A percentile compares a stretch with the other conserved stretches of the same genome.
Evolutionary conservation across 1,284 basidiomycete genomes (phyloP).

Genomic region (Austroboletus rostrupii): DNA sequence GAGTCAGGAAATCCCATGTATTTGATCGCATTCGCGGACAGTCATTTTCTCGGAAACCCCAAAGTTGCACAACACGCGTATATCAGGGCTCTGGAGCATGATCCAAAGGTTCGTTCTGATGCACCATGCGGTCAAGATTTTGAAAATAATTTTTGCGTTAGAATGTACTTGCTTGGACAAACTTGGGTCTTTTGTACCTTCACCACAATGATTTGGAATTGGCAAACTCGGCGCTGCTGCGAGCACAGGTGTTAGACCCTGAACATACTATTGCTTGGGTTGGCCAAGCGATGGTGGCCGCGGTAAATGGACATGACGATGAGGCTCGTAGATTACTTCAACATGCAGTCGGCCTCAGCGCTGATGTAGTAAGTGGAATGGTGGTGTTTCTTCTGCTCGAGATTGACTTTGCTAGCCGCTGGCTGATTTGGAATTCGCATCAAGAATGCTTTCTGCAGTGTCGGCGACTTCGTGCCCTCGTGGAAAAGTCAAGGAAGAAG

Average conservation of each 20-base stretch:
- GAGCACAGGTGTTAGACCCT: constrained; percentile 89
- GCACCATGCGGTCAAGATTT: neutral
- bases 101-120: constrained; percentile 58
- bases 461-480: constrained; percentile 27
- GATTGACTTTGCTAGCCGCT: constrained; percentile 53
- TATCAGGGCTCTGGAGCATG: constrained; percentile 83
- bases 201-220: constrained; percentile 77
- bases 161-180: constrained; percentile 82
- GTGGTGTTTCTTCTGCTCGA: neutral
- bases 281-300: constrained; percentile 85
- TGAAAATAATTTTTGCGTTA: constrained; percentile 32
- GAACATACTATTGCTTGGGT: constrained; percentile 92
- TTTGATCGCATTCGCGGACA: constrained; percentile 81
- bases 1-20: constrained; percentile 73
- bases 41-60: constrained; percentile 66
- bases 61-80: constrained; percentile 89
- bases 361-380: constrained; percentile 56
- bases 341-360: constrained; percentile 75
- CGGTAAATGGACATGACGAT: constrained; percentile 55
- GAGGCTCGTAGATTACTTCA: constrained; percentile 75
- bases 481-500: constrained; percentile 41
- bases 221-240: constrained; percentile 83
- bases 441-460: constrained; percentile 53
- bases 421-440: constrained; percentile 80
- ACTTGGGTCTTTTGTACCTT: constrained; percentile 89